Base-by-base conservation (phyloP, 2,329 filamentous ascomycete species). In the Exserohilum turcica region DNA sequence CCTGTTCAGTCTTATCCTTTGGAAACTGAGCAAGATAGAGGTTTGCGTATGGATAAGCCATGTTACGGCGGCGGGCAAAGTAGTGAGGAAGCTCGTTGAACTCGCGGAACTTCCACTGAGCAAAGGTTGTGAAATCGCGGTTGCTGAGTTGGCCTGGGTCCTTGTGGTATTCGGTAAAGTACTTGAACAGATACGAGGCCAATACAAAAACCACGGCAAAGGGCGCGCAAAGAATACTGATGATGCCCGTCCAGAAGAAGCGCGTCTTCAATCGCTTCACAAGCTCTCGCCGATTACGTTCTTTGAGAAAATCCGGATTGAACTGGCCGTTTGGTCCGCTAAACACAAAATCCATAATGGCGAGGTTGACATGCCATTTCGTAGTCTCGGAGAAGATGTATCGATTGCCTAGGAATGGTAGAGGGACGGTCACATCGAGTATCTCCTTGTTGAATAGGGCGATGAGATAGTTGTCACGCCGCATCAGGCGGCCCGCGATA, bases 391-490 rank as follows among this genome's bases (percentile, higher is more conserved):
- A 97, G 68, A 97, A 93, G 47, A 96, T 80, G 59, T 93, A 90
- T 18, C 89, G 85, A 37, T 86, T 86, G 33, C 87, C 84, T 2
- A 97, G 68, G 59, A 97, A 92, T 0, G 94, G 94, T 2, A 99
- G 76, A 2, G 91, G 91, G 2, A 97, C 82, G 0, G 90, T 92
- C 39, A 97, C 80, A 69, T 99, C 88, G 36, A 99, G 76, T 32
- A 97, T 85, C 56, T 97, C 94, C 74, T 99, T 97, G 79, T 99
- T 99, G 77, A 97, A 91, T 66, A 99, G 81, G 4, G 94, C 94
- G 66, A 99, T 97, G 58, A 97, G 84, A 66, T 97, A 99, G 68
- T 99, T 99, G 59, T 97, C 93, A 68, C 91, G 89, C 54, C 94
- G 88, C 94, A 99, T 97, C 39, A 99, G 78, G 28, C 94, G 86